Percentiles rank a stretch among this genome's conserved stretches.
phyloP scores from a whole-genome alignment of 108 stramenopile species.

The Mayamaea pseudoterrestris region DNA sequence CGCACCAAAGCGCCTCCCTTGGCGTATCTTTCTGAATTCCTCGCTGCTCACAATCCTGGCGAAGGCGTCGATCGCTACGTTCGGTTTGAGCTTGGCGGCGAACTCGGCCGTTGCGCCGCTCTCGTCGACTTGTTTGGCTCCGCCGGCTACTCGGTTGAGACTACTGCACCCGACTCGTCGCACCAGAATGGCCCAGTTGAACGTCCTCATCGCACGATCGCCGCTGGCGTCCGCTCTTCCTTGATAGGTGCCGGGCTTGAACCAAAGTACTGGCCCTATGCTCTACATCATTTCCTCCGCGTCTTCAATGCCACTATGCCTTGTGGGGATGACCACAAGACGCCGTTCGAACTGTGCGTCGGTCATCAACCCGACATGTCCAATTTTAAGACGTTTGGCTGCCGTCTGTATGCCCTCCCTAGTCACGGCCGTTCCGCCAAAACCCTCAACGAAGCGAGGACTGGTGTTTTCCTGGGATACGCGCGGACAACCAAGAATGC shows the following conservation, averaged over 20 bases:
- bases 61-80: constrained; percentile 8
- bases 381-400: constrained; percentile 20
- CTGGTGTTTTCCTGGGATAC: background rate
- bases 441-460: background rate
- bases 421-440: constrained; percentile 2
- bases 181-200: constrained; percentile 13
- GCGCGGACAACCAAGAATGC: constrained; percentile 13
- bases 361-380: constrained; percentile 3
- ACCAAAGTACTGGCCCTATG: constrained; percentile 14
- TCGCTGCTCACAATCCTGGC: background rate
- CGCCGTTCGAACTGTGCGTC: background rate
- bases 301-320: constrained; percentile 3
- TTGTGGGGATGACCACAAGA: background rate
- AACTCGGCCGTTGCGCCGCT: constrained; percentile 12
- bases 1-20: constrained; percentile 10
- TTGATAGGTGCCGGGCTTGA: constrained; percentile 6
- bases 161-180: constrained; percentile 16
- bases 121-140: constrained; percentile 3
- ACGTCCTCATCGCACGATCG: constrained; percentile 1
- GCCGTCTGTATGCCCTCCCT: background rate
- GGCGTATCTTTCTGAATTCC: constrained; percentile 1
- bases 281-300: constrained; percentile 9
- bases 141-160: constrained; percentile 4
- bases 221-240: background rate
- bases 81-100: constrained; percentile 13